These are phyloP conservation scores for Sicyos edulis DNA, from an alignment of 306 rosid species.

Conservation along the genomic window DNA sequence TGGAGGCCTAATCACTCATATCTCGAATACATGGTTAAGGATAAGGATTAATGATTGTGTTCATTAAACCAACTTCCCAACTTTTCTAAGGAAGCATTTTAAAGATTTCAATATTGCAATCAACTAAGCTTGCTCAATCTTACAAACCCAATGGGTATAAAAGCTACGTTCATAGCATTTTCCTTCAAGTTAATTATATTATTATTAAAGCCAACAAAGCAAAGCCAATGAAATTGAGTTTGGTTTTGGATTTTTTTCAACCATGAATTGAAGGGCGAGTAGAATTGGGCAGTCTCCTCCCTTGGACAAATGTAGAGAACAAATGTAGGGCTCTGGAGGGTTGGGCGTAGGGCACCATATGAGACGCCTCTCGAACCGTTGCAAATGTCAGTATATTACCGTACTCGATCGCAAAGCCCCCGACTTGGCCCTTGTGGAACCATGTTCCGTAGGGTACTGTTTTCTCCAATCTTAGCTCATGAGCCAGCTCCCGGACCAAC, in stretches of 20 bases:
- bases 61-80: too few species aligned
- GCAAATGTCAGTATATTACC: conserved; percentile 77
- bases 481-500: conserved; percentile 70
- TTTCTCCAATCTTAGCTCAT: conserved; percentile 46
- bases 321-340: conserved; percentile 78
- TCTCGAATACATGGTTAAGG: too few species aligned
- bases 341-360: conserved; percentile 90
- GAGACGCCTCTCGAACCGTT: conserved; percentile 84
- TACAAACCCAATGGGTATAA: not conserved
- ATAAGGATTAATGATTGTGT: too few species aligned
- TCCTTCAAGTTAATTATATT: not conserved
- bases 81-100: too few species aligned
- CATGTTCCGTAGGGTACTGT: conserved; percentile 83
- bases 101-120: not conserved
- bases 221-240: not conserved
- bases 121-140: not conserved
- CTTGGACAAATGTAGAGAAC: conserved; percentile 55
- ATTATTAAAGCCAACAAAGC: not conserved
- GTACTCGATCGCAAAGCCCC: conserved; percentile 83
- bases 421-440: conserved; percentile 92
- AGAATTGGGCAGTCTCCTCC: conserved; percentile 57
- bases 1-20: too few species aligned
- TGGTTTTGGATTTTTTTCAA: conserved; percentile 1
- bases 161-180: not conserved
- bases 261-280: conserved; percentile 43